Evolutionary conservation across 305 asterid genomes (phyloP).

Genomic region (Lippia alba): DNA sequence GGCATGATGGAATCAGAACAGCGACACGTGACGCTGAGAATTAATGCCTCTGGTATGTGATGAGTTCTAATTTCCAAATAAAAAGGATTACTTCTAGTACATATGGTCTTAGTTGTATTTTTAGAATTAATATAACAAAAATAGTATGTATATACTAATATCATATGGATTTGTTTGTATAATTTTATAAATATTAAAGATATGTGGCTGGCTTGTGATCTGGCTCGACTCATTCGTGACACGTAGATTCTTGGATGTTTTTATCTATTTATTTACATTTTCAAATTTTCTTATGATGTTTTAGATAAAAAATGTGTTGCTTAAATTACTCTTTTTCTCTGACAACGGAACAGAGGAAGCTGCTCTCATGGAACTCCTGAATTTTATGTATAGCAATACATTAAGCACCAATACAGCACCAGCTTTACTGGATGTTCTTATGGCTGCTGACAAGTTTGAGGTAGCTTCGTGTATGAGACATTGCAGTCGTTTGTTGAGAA

Average conservation of each 20-base stretch:
- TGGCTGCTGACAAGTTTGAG: constrained; percentile 96
- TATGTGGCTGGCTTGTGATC: too few relatives aligned
- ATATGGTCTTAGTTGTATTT: constrained; percentile 4
- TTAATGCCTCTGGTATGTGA: constrained; percentile 79
- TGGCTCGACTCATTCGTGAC: too few relatives aligned
- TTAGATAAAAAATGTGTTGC: constrained; percentile 20
- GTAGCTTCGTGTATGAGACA: constrained; percentile 96
- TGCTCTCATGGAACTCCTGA: constrained; percentile 93
- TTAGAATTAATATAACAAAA: neutral
- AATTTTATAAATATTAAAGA: too few relatives aligned
- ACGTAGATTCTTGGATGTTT: neutral
- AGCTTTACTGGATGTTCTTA: constrained; percentile 75
- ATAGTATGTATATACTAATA: too few relatives aligned
- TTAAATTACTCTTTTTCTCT: constrained; percentile 18
- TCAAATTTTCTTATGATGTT: neutral
- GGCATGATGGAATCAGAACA: constrained; percentile 99
- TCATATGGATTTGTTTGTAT: too few relatives aligned
- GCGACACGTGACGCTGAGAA: constrained; percentile 87
- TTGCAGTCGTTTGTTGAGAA: constrained; percentile 75
- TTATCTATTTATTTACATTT: neutral
- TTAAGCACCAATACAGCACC: constrained; percentile 67
- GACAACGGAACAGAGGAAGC: constrained; percentile 77
- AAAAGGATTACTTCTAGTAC: constrained; percentile 26
- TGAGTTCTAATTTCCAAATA: constrained; percentile 17
- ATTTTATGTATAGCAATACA: constrained; percentile 86